These are phyloP conservation scores for Thalassiosira livingstoniorum DNA, from an alignment of 352 stramenopile genomes.

Conservation along the genomic window DNA sequence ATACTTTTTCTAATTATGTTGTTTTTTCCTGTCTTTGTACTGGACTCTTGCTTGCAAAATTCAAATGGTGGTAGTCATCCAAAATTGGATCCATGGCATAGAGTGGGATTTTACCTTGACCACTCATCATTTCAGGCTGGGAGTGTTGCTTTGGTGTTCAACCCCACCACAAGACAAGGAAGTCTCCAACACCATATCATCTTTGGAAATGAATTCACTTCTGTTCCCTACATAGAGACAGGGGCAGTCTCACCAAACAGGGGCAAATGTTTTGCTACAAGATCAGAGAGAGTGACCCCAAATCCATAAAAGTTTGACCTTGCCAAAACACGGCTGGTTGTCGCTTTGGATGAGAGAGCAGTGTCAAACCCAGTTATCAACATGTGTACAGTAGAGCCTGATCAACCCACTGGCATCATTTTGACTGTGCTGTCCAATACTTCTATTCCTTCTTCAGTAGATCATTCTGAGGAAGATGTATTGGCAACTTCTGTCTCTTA, in stretches of 20 bases:
- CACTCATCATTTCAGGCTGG: no score
- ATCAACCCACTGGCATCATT: background rate
- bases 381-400: background rate
- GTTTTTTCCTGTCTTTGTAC: conserved; percentile 24
- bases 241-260: no score
- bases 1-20: conserved; percentile 29
- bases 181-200: no score
- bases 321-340: background rate
- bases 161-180: no score
- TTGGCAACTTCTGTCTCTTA: background rate
- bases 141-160: no score
- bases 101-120: no score
- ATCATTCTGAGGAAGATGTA: background rate
- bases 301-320: background rate
- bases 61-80: no score
- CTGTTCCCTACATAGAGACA: no score
- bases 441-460: background rate
- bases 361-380: background rate
- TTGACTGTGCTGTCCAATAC: background rate
- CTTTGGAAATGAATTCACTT: no score
- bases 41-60: conserved; percentile 23
- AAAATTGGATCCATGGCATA: no score
- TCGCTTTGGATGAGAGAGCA: background rate
- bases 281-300: no score
- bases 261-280: no score